Conservation (phyloP, 2,329 filamentous ascomycete species). For the Pleomassaria siparia region DNA sequence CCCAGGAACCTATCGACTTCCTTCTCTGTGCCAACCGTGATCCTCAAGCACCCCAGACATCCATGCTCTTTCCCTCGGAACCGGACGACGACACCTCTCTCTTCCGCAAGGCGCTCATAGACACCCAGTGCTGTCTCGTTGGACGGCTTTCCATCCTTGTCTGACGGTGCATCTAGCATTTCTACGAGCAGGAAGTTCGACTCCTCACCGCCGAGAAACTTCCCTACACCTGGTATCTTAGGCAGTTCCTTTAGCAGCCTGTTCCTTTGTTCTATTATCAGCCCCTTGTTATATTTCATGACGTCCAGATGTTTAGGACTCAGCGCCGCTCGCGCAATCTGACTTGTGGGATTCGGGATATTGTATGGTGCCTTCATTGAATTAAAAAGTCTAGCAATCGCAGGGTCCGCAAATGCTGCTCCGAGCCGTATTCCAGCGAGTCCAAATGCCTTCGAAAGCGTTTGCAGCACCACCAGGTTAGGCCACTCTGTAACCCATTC, state of each 20-base stretch:
- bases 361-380: slow-evolving; percentile 96
- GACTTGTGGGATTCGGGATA: slow-evolving; percentile 83
- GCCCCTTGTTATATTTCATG: slow-evolving; percentile 71
- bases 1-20: slow-evolving; percentile 80
- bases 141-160: slow-evolving; percentile 68
- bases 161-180: slow-evolving; percentile 66
- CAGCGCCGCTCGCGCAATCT: slow-evolving; percentile 75
- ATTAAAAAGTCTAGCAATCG: slow-evolving; percentile 81
- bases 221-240: slow-evolving; percentile 73
- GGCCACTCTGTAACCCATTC: slow-evolving; percentile 92
- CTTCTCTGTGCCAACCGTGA: slow-evolving; percentile 86
- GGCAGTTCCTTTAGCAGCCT: slow-evolving; percentile 74
- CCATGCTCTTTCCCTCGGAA: slow-evolving; percentile 93
- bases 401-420: slow-evolving; percentile 74
- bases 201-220: slow-evolving; percentile 74
- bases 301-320: slow-evolving; percentile 65
- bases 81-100: slow-evolving; percentile 84
- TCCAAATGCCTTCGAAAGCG: slow-evolving; percentile 95
- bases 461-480: slow-evolving; percentile 97
- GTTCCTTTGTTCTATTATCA: slow-evolving; percentile 75
- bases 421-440: slow-evolving; percentile 91
- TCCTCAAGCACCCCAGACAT: slow-evolving; percentile 83
- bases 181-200: slow-evolving; percentile 92
- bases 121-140: slow-evolving; percentile 76
- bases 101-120: slow-evolving; percentile 83